Conservation (phyloP, 345 rosid species). For the Boechera stricta region DNA sequence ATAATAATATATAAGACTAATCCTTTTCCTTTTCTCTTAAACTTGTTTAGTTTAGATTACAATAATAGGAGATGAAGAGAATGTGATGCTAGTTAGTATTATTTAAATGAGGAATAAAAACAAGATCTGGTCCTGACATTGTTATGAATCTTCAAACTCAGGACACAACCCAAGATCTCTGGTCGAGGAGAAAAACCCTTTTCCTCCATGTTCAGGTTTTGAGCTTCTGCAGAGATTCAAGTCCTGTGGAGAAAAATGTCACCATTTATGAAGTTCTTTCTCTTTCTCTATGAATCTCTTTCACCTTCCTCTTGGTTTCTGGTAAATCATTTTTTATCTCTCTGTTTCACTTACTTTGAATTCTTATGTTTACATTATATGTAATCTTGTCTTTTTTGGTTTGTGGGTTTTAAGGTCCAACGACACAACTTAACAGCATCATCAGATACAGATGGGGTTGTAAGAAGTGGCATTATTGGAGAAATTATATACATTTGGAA, state of each 20-base stretch:
- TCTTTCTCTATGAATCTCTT: conserved; percentile 40
- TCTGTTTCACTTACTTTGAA: conserved; percentile 25
- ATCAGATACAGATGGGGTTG: conserved; percentile 24
- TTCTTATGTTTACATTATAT: conserved; percentile 22
- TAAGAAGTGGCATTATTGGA: conserved; percentile 42
- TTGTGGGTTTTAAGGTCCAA: conserved; percentile 34
- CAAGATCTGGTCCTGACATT: conserved; percentile 49
- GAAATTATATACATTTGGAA: conserved; percentile 50
- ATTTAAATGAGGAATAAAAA: conserved; percentile 25
- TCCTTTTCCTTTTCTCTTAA: conserved; percentile 15
- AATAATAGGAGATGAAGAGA: conserved; percentile 29
- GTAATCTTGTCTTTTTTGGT: not conserved
- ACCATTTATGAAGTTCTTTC: conserved; percentile 37
- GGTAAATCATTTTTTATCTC: conserved; percentile 27
- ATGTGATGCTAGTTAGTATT: conserved; percentile 34
- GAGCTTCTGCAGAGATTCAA: conserved; percentile 30
- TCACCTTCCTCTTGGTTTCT: conserved; percentile 38
- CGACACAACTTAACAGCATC: conserved; percentile 32
- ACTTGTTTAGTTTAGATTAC: conserved; percentile 17
- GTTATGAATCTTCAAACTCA: conserved; percentile 33
- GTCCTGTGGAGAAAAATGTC: conserved; percentile 33
- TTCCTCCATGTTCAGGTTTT: conserved; percentile 36
- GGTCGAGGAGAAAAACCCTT: not conserved
- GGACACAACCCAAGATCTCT: conserved; percentile 42
- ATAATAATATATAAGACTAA: conserved; percentile 17